These are phyloP conservation scores for Rhodomyrtus psidioides DNA, from an alignment of 441 rosid genomes.

Conservation along the genomic window DNA sequence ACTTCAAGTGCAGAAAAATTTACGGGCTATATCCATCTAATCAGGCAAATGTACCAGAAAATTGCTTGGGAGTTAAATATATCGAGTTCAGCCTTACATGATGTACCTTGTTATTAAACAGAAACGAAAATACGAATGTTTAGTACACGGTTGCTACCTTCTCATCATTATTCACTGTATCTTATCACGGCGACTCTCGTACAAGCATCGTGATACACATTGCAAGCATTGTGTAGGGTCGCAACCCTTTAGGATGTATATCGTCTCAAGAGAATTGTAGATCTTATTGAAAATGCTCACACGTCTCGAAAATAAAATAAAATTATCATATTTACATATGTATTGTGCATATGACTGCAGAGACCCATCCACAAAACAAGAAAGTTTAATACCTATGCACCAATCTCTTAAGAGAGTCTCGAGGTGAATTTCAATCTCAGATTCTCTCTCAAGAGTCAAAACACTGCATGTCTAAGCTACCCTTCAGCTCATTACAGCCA, in stretches of 20 bases:
- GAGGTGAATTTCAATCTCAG: not conserved
- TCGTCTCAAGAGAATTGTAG: not conserved
- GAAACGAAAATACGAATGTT: not conserved
- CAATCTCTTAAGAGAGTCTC: not conserved
- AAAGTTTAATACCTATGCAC: not conserved
- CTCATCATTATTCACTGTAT: not conserved
- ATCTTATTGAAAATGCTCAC: not conserved
- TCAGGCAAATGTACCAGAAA: not conserved
- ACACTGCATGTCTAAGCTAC: not conserved
- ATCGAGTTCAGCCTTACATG: not conserved
- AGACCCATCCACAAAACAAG: not conserved
- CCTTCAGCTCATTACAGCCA: not conserved
- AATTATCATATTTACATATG: not conserved
- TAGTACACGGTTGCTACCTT: not conserved
- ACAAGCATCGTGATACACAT: not conserved
- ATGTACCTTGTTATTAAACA: not conserved
- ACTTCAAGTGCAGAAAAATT: not conserved
- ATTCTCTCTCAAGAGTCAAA: not conserved
- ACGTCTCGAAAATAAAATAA: not conserved
- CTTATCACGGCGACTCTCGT: not conserved
- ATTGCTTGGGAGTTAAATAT: not conserved
- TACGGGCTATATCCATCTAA: not conserved
- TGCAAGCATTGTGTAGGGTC: not conserved
- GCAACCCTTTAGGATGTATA: not conserved
- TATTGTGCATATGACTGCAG: not conserved